These are phyloP conservation scores for Cladosporium sp. DNA, from an alignment of 2,329 filamentous ascomycete genomes.

Conservation along the genomic window DNA sequence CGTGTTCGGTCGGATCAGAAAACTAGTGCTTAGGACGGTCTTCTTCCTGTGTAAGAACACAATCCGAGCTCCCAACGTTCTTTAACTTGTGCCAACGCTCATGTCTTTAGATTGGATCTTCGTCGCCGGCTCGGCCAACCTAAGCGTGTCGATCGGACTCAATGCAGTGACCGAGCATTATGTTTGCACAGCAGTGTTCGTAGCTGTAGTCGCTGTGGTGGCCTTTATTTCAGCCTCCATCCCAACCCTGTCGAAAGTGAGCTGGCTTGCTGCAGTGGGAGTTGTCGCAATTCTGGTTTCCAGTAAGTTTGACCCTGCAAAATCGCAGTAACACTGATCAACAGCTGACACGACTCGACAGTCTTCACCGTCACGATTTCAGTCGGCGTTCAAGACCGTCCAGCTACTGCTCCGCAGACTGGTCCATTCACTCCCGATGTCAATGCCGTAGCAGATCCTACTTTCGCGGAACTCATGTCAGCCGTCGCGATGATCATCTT, in stretches of 20 bases:
- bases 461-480: slow-evolving; percentile 58
- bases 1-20: slow-evolving; percentile 53
- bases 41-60: slow-evolving; percentile 41
- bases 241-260: slow-evolving; percentile 40
- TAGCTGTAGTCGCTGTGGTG: slow-evolving; percentile 2
- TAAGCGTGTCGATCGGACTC: slow-evolving; percentile 59
- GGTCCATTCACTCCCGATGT: slow-evolving; percentile 62
- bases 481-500: slow-evolving; percentile 61
- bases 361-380: slow-evolving; percentile 46
- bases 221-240: neutral
- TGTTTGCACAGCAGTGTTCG: slow-evolving; percentile 58
- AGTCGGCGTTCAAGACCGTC: slow-evolving; percentile 58
- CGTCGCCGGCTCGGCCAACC: slow-evolving; percentile 57
- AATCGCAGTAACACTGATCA: neutral
- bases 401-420: slow-evolving; percentile 61
- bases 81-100: neutral
- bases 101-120: slow-evolving; percentile 58
- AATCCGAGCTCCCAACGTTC: neutral
- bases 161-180: slow-evolving; percentile 61
- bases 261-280: slow-evolving; percentile 63
- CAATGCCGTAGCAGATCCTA: slow-evolving; percentile 55
- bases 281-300: slow-evolving; percentile 57
- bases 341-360: slow-evolving; percentile 35
- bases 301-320: neutral
- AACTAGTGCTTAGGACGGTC: slow-evolving; percentile 48